phyloP scores from a whole-genome alignment of 2,329 filamentous ascomycete species.

The Phialophora verrucosa region DNA sequence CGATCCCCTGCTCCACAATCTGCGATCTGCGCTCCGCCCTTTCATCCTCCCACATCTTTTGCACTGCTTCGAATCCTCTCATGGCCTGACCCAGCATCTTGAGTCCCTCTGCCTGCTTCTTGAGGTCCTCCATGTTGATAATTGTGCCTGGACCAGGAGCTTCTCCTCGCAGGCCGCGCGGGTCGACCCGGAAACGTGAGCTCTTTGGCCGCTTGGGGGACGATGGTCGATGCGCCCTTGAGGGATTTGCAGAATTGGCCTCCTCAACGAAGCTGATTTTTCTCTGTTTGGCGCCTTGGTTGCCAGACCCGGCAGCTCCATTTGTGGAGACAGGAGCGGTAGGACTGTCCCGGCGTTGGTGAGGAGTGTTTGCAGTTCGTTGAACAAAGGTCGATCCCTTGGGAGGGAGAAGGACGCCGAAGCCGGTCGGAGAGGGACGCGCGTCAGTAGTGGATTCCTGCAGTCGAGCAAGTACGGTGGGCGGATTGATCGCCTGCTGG shows the following conservation, averaged over 20 bases:
- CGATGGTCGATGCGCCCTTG: constrained; percentile 8
- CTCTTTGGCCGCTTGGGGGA: constrained; percentile 28
- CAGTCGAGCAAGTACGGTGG: background rate
- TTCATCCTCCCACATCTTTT: constrained; percentile 1
- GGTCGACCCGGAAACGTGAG: constrained; percentile 32
- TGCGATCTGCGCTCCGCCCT: background rate
- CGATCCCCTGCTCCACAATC: background rate
- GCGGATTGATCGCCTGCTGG: constrained; percentile 8
- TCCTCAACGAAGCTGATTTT: constrained; percentile 13
- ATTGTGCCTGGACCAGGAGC: constrained; percentile 34
- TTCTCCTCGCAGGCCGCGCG: constrained; percentile 30
- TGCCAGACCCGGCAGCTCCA: background rate
- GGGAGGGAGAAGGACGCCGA: constrained; percentile 24
- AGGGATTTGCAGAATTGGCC: constrained; percentile 3
- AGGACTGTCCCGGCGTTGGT: constrained; percentile 3
- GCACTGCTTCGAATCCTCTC: constrained; percentile 8
- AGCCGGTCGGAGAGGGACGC: constrained; percentile 16
- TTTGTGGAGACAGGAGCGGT: background rate
- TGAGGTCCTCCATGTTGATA: constrained; percentile 31
- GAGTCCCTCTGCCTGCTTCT: constrained; percentile 14
- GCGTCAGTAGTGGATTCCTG: constrained; percentile 1
- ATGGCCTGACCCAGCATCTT: background rate
- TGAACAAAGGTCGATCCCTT: background rate
- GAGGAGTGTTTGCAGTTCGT: background rate
- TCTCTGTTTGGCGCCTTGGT: background rate